These are phyloP conservation scores for Fistulinella cinereoalba DNA, from an alignment of 1,284 basidiomycete species.

Conservation along the genomic window DNA sequence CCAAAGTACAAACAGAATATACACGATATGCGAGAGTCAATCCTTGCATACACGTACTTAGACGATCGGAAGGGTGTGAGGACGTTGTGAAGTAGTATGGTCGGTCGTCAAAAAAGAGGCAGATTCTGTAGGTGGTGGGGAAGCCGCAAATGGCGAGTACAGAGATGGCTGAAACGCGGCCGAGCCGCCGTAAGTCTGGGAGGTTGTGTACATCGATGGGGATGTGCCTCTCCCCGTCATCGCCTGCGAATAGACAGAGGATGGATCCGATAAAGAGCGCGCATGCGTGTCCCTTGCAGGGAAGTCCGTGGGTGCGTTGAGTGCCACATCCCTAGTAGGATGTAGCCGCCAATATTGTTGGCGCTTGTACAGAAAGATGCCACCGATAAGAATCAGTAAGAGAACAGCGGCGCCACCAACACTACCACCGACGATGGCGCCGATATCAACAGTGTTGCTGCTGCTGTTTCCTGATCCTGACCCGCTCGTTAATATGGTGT, in stretches of 20 bases:
- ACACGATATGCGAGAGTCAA: neutral
- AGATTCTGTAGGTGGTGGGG: slow-evolving; percentile 11
- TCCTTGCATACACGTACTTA: slow-evolving; percentile 2
- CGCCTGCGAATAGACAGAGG: neutral
- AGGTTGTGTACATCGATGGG: slow-evolving; percentile 1
- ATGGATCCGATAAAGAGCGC: slow-evolving; percentile 9
- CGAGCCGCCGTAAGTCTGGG: slow-evolving; percentile 1
- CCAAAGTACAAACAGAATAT: neutral
- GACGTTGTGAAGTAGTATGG: slow-evolving; percentile 1
- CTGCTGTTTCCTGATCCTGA: slow-evolving; percentile 3
- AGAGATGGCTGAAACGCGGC: neutral
- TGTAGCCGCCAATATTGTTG: neutral
- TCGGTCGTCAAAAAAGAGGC: slow-evolving; percentile 11
- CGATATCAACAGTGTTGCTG: slow-evolving; percentile 8
- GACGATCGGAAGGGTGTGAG: slow-evolving; percentile 24
- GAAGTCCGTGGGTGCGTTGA: neutral
- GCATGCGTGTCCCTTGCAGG: neutral
- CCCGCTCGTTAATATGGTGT: neutral
- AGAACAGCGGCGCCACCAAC: slow-evolving; percentile 18
- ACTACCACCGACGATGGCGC: slow-evolving; percentile 23
- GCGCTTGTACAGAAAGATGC: slow-evolving; percentile 19
- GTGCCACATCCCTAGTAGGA: neutral
- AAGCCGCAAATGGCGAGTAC: slow-evolving; percentile 3
- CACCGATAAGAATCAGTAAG: slow-evolving; percentile 17
- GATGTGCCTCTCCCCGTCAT: neutral